Evolutionary conservation across 1,284 basidiomycete genomes (phyloP).

Genomic region (Austroboletus niveus): DNA sequence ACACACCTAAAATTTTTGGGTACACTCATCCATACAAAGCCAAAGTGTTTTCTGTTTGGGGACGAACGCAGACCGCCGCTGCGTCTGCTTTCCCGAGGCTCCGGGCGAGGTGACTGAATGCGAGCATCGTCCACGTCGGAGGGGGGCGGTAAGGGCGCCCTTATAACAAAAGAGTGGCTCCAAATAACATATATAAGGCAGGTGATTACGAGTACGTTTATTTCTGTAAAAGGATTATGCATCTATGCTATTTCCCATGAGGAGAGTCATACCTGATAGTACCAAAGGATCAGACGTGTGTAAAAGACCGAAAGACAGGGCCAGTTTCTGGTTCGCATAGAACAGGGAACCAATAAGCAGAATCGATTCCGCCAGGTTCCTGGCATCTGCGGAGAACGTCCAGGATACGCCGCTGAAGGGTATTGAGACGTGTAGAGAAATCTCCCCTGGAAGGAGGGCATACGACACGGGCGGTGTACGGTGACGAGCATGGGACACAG

Average conservation of each 20-base stretch:
- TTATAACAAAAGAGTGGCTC: constrained; percentile 49
- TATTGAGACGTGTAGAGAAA: constrained; percentile 20
- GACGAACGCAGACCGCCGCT: constrained; percentile 24
- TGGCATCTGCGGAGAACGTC: constrained; percentile 26
- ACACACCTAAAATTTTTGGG: constrained; percentile 78
- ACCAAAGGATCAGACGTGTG: constrained; percentile 10
- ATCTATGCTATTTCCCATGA: constrained; percentile 2
- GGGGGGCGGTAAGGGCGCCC: constrained; percentile 12
- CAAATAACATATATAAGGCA: constrained; percentile 65
- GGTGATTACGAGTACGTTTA: constrained; percentile 53
- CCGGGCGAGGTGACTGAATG: constrained; percentile 36
- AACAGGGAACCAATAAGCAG: constrained; percentile 32
- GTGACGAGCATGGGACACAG: constrained; percentile 24
- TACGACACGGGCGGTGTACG: constrained; percentile 10
- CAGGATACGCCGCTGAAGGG: constrained; percentile 16
- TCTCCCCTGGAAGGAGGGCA: constrained; percentile 24
- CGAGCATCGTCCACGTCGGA: constrained; percentile 25
- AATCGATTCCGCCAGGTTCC: constrained; percentile 25
- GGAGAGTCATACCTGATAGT: constrained; percentile 25
- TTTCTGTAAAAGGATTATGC: constrained; percentile 42
- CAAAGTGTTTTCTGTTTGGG: constrained; percentile 50
- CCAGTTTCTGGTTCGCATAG: constrained; percentile 29
- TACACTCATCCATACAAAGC: constrained; percentile 86
- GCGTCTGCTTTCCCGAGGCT: constrained; percentile 46
- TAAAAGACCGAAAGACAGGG: constrained; percentile 3